Conservation (phyloP, 2,329 filamentous ascomycete species). For the Penicillium capsulatum region DNA sequence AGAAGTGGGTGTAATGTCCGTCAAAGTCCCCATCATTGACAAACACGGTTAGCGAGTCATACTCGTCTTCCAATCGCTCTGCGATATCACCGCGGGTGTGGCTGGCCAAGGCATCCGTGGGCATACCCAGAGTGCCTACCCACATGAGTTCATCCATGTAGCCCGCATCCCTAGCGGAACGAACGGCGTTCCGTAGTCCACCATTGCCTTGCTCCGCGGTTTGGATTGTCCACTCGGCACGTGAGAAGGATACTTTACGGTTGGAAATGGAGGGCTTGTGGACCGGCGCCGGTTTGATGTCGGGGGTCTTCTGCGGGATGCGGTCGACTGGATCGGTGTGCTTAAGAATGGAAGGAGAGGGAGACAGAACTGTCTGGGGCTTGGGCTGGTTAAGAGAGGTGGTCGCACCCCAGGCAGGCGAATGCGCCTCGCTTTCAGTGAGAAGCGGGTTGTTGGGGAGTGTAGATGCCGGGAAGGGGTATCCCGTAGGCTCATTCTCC, state of each 20-base stretch:
- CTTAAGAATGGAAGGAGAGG: slow-evolving; percentile 70
- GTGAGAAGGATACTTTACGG: slow-evolving; percentile 64
- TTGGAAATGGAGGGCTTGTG: slow-evolving; percentile 43
- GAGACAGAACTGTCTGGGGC: slow-evolving; percentile 68
- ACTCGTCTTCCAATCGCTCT: slow-evolving; percentile 73
- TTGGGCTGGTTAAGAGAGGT: slow-evolving; percentile 70
- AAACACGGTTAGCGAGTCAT: slow-evolving; percentile 78
- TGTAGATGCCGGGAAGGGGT: slow-evolving; percentile 28
- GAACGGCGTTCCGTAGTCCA: slow-evolving; percentile 81
- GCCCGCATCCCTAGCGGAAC: slow-evolving; percentile 68
- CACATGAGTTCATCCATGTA: slow-evolving; percentile 73
- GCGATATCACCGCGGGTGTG: slow-evolving; percentile 78
- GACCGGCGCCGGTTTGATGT: slow-evolving; percentile 7
- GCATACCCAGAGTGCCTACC: slow-evolving; percentile 91
- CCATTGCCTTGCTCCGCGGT: slow-evolving; percentile 88
- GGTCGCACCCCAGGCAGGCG: slow-evolving; percentile 68
- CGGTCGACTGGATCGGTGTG: slow-evolving; percentile 48
- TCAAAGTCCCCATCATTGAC: slow-evolving; percentile 89
- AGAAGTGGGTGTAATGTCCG: slow-evolving; percentile 91
- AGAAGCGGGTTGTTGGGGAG: slow-evolving; percentile 48
- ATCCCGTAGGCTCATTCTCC: slow-evolving; percentile 24
- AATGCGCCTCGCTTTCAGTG: slow-evolving; percentile 68
- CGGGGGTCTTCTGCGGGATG: slow-evolving; percentile 17
- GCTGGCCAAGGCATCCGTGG: slow-evolving; percentile 75
- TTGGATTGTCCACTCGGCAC: slow-evolving; percentile 77